These are phyloP conservation scores for Scenedesmus sp. DNA, from an alignment of 163 green algal genomes.

Conservation along the genomic window DNA sequence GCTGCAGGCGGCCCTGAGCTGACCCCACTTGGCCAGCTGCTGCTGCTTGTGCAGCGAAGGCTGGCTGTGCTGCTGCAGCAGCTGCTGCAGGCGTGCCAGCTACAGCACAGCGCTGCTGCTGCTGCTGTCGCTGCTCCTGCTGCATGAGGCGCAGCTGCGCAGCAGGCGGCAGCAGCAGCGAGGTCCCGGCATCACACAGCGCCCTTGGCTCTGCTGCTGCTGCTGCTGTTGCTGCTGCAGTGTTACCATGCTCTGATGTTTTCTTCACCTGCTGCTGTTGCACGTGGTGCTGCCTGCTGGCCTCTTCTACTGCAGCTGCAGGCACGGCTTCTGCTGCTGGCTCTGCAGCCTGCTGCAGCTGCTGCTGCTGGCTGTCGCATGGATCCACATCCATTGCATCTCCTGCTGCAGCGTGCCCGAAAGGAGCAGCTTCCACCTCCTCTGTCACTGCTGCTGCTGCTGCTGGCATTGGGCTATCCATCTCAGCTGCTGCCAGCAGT, in stretches of 20 bases:
- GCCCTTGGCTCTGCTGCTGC: not conserved
- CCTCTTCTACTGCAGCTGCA: not conserved
- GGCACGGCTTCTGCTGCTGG: not conserved
- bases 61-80: not conserved
- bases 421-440: not conserved
- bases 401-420: not conserved
- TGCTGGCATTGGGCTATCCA: not conserved
- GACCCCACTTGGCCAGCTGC: not conserved
- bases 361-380: not conserved
- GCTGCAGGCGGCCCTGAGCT: not conserved
- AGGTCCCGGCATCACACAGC: not conserved
- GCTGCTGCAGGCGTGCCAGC: not conserved
- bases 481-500: constrained; percentile 26
- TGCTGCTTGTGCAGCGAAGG: not conserved
- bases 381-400: not conserved
- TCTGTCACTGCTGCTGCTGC: not conserved
- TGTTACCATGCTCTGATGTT: not conserved
- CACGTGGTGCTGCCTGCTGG: not conserved
- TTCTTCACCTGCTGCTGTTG: not conserved
- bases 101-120: not conserved
- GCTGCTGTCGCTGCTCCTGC: constrained; percentile 7
- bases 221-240: not conserved
- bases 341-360: not conserved
- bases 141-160: constrained; percentile 16
- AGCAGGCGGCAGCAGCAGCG: not conserved